These are phyloP conservation scores for Scopulariopsis brevicaulis DNA, from an alignment of 2,329 filamentous ascomycete species.

Conservation along the genomic window DNA sequence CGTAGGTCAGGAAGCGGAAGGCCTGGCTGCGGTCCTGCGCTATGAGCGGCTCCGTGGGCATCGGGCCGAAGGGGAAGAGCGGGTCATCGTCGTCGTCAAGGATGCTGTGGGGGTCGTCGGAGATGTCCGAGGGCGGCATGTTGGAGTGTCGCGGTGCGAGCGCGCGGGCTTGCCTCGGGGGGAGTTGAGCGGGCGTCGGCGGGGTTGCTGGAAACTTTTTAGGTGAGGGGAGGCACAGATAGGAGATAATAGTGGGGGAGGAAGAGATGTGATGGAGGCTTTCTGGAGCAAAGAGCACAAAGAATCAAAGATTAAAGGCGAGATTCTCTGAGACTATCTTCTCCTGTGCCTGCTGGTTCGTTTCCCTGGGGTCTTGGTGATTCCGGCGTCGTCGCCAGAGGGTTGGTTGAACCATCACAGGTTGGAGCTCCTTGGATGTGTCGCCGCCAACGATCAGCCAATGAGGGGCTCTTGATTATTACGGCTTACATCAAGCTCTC, in stretches of 20 bases:
- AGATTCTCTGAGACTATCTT: not conserved
- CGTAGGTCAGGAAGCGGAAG: constrained; percentile 4
- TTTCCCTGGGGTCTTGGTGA: not conserved
- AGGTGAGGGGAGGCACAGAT: not conserved
- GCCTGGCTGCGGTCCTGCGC: constrained; percentile 2
- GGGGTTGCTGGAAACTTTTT: not conserved
- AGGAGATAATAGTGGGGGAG: not conserved
- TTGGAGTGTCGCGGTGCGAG: not conserved
- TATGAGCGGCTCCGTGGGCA: constrained; percentile 4
- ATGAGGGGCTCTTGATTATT: not conserved
- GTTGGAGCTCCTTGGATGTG: not conserved
- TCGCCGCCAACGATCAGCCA: not conserved
- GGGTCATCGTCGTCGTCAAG: not conserved
- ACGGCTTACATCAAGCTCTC: not conserved
- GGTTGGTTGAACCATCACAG: not conserved
- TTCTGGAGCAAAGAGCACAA: not conserved
- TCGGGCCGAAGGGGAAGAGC: not conserved
- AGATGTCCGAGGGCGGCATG: not conserved
- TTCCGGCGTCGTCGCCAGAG: not conserved
- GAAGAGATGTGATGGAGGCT: not conserved
- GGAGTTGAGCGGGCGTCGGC: not conserved
- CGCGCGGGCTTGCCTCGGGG: not conserved
- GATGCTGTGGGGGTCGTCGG: not conserved
- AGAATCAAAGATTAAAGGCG: not conserved
- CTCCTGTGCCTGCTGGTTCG: not conserved